phyloP scores from a whole-genome alignment of 441 rosid genomes.

The Pelargonium cotyledonis region DNA sequence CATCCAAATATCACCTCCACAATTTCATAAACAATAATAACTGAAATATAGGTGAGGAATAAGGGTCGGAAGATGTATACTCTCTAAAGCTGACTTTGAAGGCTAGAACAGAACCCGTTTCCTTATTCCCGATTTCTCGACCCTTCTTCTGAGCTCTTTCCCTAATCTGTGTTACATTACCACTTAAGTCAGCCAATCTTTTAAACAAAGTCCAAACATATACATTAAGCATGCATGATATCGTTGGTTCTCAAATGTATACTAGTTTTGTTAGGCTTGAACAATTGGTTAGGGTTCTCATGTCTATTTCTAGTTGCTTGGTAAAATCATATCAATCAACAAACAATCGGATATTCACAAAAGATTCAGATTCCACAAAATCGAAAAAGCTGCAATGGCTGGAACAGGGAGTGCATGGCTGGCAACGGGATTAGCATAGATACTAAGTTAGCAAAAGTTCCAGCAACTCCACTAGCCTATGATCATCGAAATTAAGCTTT shows the following conservation, averaged over 20 bases:
- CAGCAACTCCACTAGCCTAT: background rate
- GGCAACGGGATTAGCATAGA: no score
- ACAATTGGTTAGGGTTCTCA: background rate
- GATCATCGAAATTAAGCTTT: background rate
- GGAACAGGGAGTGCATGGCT: background rate
- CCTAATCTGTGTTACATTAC: slow-evolving; percentile 45
- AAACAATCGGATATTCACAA: background rate
- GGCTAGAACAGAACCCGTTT: slow-evolving; percentile 79
- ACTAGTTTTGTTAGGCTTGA: background rate
- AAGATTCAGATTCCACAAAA: background rate
- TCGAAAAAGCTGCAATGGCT: background rate
- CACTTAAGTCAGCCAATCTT: slow-evolving; percentile 6
- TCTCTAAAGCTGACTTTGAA: slow-evolving; percentile 94
- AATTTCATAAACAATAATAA: background rate
- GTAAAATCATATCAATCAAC: background rate
- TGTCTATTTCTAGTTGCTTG: background rate
- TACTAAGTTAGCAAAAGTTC: background rate
- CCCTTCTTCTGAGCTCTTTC: slow-evolving; percentile 83
- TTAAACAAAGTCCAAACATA: background rate
- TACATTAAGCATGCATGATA: background rate
- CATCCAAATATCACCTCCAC: background rate
- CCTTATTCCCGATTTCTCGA: slow-evolving; percentile 54
- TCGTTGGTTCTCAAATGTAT: background rate
- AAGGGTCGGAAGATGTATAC: slow-evolving; percentile 26
- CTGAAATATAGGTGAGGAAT: background rate